Base-by-base conservation (phyloP, 192 early-diverging fungal genomes). In the Spinellus fusiger region DNA sequence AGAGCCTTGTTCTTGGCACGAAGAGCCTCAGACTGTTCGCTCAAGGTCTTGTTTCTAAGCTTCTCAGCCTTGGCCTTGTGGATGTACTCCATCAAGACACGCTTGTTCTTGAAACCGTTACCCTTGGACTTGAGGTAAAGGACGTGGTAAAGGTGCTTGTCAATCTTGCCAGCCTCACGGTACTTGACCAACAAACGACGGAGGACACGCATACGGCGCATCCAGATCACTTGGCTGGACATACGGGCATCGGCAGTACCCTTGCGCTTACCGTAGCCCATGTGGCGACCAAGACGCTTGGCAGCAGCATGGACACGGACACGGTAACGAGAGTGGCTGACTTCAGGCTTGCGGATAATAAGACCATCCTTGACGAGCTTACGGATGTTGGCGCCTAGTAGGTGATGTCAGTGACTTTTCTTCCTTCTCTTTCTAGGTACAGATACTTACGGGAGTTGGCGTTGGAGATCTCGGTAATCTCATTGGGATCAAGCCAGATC, bases 31-130 rank as follows among this genome's bases (percentile, higher is more conserved):
- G 95, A 92, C 86, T 98, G 95, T 81, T 98, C 94, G 71, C 86
- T 84, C 60, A 98, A 81, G 60, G 86, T 66, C 88, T 94, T 90
- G 66, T 86, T 81, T 84, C 95, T 90, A 62, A 88, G 79, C 80
- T 96, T 93, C 84, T 98, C 94, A 48, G 95, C 93, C 90, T 98
- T 98, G 72, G 89, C 91, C 86, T 95, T 96, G 87, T 96, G 93
- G 80, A 98, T 98, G 83, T 91, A 92, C 82, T 98, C 95, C 92
- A 98, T 98, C 49, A 98, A 77, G 63, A 98, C 95, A 80, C 95
- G 91, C 90, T 98, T 98, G 93, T 95, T 98, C 91, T 98, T 98
- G 86, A 98, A 98, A 59, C 93, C 93, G 82, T 95, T 96, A 95
- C 95, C 95, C 92, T 98, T 98, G 61, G 93, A 83, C 87, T 95